Conservation (phyloP, 164 flowering plant genomes). For the Vitis amurensis region DNA sequence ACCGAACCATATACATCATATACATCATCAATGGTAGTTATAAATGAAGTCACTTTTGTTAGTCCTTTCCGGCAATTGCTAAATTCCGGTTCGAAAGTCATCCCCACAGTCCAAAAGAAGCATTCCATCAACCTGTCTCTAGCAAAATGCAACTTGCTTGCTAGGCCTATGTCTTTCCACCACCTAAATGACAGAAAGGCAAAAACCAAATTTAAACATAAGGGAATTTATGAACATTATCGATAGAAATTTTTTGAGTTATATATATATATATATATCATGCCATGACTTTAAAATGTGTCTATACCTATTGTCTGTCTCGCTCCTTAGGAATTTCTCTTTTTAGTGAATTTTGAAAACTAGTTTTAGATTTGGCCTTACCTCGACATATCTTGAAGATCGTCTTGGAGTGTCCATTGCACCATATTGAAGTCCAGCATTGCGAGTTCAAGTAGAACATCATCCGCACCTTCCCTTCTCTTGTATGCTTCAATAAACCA, state of each 20-base stretch:
- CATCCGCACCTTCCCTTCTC: constrained; percentile 9
- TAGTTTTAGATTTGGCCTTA: background rate
- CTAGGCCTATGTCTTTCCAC: constrained; percentile 37
- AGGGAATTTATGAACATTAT: no score
- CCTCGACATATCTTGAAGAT: constrained; percentile 31
- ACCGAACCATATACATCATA: constrained; percentile 45
- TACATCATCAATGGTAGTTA: constrained; percentile 41
- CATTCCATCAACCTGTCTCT: constrained; percentile 45
- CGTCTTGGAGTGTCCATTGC: constrained; percentile 21
- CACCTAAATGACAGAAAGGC: constrained; percentile 21
- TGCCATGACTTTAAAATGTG: no score
- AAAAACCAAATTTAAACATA: no score
- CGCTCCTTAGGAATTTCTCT: no score
- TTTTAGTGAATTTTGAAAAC: no score
- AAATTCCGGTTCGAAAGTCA: constrained; percentile 29
- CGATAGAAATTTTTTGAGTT: no score
- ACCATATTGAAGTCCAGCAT: constrained; percentile 31
- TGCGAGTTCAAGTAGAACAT: constrained; percentile 24
- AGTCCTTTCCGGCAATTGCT: constrained; percentile 21
- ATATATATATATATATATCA: no score
- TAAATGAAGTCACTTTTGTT: constrained; percentile 23
- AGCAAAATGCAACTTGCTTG: constrained; percentile 29
- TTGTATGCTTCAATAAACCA: constrained; percentile 21
- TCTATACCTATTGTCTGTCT: no score
- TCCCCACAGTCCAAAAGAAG: constrained; percentile 36